Evolutionary conservation across 257 asterid genomes (phyloP).

Genomic region (Solanum lycopersicoides): DNA sequence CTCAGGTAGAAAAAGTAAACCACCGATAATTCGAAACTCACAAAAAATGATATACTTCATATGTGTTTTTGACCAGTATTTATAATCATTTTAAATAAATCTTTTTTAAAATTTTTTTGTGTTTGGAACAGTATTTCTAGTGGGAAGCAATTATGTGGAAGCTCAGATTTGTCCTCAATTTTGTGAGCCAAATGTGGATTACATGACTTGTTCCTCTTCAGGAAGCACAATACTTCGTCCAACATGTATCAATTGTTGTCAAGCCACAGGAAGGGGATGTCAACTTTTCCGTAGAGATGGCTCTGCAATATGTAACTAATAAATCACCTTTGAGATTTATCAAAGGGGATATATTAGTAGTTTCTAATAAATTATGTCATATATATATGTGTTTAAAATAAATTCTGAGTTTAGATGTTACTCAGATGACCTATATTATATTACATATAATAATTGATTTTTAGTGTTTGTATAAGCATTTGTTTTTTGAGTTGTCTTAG

Average conservation of each 20-base stretch:
- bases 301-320: neutral
- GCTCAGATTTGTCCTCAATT: neutral
- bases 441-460: neutral
- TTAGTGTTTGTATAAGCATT: neutral
- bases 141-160: neutral
- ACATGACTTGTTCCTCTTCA: neutral
- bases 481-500: neutral
- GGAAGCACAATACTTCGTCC: neutral
- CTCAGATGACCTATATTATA: neutral
- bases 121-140: neutral
- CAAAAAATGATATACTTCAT: neutral
- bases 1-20: fast-evolving
- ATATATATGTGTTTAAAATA: neutral
- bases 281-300: neutral
- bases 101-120: neutral
- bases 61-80: neutral
- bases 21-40: neutral
- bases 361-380: neutral
- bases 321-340: neutral
- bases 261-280: neutral
- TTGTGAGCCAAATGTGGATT: neutral
- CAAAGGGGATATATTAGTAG: neutral
- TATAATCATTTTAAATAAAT: neutral
- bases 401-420: neutral
- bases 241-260: neutral